Evolutionary conservation across 1,284 basidiomycete genomes (phyloP), one percentile per base, ranked within the genome.

Genomic region (Caloboletus inedulis): DNA sequence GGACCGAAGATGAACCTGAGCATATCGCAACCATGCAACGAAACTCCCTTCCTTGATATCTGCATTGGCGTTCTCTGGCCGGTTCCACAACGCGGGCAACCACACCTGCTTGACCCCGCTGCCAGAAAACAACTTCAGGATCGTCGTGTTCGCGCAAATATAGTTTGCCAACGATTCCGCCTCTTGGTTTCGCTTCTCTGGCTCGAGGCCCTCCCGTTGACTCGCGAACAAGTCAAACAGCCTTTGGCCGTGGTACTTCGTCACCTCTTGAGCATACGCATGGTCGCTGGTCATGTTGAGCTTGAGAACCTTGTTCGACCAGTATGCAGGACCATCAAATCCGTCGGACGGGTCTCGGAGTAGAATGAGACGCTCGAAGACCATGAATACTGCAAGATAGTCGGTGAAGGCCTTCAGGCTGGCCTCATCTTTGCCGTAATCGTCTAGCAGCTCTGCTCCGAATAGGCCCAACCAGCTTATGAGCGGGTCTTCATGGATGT

Each of bases 181-280:
- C 27, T 53, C 52, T 19, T 45, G 42, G 37, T 53, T 53, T 40
- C 52, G 19, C 27, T 53, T 25, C n/a, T 45, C 36, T 2, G 42
- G 23, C 23, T 41, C 42, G 16, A 53, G 27, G 6, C 52, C 52
- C 36, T 53, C 52, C n/a, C 52, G 52, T 27, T 53, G 50, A 35
- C 52, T 53, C 29, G 50, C 50, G 50, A 53, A 53, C 52, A 53
- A 40, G 36, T 53, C 52, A 31, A 45, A 53, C 3, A 53, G 12
- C n/a, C 27, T 53, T 23, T 41, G 50, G 10, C 52, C 52, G 3
- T 53, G 18, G 13, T 53, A 45, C 4, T 44, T 30, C 16, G 52
- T 53, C n/a, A 30, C 36, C 19, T 40, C 36, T 27, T 53, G 52
- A 10, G 43, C 19, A 12, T 53, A 53, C 21, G 36, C 43, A 14